Conservation (phyloP, 352 stramenopile species). For the Nothophytophthora sp. region DNA sequence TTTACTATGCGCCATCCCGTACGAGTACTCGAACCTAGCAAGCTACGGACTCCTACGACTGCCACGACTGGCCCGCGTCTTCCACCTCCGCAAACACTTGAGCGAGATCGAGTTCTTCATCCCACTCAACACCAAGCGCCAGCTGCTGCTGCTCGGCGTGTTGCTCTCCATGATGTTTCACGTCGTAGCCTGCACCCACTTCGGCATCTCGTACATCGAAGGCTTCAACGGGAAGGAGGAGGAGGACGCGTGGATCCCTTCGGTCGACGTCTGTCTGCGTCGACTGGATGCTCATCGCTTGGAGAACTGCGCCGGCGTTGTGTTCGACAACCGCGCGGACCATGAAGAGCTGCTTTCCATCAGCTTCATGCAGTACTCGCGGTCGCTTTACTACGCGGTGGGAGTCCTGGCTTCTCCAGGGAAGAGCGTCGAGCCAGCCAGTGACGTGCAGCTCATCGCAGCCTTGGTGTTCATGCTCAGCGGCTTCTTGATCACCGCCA, state of each 20-base stretch:
- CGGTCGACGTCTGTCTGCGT: constrained; percentile 17
- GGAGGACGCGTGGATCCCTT: constrained; percentile 34
- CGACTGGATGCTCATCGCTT: constrained; percentile 19
- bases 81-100: constrained; percentile 33
- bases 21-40: constrained; percentile 24
- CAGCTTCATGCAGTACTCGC: constrained; percentile 28
- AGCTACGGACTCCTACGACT: constrained; percentile 37
- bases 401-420: constrained; percentile 42
- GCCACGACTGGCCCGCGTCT: constrained; percentile 36
- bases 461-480: constrained; percentile 52
- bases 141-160: constrained; percentile 41
- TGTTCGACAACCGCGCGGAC: constrained; percentile 5
- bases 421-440: constrained; percentile 45
- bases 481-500: constrained; percentile 38
- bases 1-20: constrained; percentile 47
- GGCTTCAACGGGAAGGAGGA: constrained; percentile 33
- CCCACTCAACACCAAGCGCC: constrained; percentile 44
- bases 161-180: constrained; percentile 58
- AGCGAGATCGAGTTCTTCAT: constrained; percentile 42
- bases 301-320: constrained; percentile 8
- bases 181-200: constrained; percentile 46
- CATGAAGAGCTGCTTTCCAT: constrained; percentile 14
- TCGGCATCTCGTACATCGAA: constrained; percentile 34
- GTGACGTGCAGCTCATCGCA: constrained; percentile 30
- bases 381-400: constrained; percentile 45